phyloP scores from a whole-genome alignment of 225 moss, liverwort and hornwort species.

The Rhytidiadelphus loreus region DNA sequence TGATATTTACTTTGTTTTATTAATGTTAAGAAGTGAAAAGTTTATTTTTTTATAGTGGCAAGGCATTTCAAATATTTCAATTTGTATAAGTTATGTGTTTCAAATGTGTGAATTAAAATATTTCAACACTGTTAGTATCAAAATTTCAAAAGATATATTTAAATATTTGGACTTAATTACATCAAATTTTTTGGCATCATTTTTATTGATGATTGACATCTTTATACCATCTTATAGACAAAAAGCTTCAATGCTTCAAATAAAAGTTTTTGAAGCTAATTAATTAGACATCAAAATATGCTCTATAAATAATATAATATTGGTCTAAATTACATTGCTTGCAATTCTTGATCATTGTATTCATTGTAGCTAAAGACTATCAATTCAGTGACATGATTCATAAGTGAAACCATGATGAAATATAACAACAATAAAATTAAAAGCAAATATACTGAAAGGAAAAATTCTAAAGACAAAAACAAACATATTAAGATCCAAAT shows the following conservation, averaged over 20 bases:
- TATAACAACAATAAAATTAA: slow-evolving; percentile 8
- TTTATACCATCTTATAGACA: neutral
- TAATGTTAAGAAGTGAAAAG: rapidly evolving
- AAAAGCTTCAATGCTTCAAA: neutral
- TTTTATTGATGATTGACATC: neutral
- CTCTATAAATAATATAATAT: neutral
- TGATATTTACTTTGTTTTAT: neutral
- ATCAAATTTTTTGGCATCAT: neutral
- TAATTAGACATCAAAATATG: neutral
- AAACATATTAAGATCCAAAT: slow-evolving; percentile 11
- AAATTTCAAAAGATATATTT: neutral
- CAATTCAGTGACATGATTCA: neutral
- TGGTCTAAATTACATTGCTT: neutral
- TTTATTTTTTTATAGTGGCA: neutral
- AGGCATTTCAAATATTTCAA: neutral
- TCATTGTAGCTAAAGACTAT: neutral
- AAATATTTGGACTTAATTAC: neutral
- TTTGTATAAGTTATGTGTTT: neutral
- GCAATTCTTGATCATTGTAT: neutral
- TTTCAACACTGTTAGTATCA: neutral
- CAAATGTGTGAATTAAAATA: neutral
- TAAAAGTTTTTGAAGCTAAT: rapidly evolving
- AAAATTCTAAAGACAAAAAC: slow-evolving; percentile 5
- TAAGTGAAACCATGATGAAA: slow-evolving; percentile 16
- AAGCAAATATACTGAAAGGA: slow-evolving; percentile 16